Percentiles rank a stretch among this genome's conserved stretches.
phyloP scores from a whole-genome alignment of 768 basidiomycete species.

The Lentinula detonsa region DNA sequence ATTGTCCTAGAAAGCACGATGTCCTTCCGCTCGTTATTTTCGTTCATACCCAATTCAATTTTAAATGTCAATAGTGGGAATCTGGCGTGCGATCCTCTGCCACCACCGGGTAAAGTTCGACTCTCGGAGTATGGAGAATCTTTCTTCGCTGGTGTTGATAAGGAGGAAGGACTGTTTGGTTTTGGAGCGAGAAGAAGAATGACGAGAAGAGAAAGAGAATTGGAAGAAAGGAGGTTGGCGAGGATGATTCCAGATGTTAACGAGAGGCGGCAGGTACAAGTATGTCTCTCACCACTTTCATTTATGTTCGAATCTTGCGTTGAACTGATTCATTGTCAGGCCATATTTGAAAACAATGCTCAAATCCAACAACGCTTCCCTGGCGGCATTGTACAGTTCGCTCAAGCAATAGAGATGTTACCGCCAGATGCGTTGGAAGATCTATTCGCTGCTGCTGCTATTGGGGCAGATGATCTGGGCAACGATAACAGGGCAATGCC shows the following conservation, averaged over 20 bases:
- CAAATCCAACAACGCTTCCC: conserved; percentile 51
- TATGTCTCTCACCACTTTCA: conserved; percentile 14
- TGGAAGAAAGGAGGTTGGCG: conserved; percentile 48
- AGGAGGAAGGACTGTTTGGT: conserved; percentile 16
- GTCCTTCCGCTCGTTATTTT: conserved; percentile 47
- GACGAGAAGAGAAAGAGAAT: conserved; percentile 34
- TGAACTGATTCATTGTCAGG: conserved; percentile 20
- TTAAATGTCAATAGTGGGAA: conserved; percentile 29
- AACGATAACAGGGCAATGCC: conserved; percentile 37
- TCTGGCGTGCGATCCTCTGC: conserved; percentile 82
- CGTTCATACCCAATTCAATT: conserved; percentile 64
- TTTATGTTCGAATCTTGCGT: background rate
- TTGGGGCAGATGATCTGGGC: conserved; percentile 20
- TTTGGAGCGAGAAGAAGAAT: conserved; percentile 21
- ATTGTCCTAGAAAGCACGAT: conserved; percentile 65
- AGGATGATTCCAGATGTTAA: conserved; percentile 52
- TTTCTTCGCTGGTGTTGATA: conserved; percentile 69
- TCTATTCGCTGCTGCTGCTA: conserved; percentile 42
- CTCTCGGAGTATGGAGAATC: conserved; percentile 57
- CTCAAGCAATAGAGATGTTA: conserved; percentile 46
- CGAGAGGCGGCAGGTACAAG: conserved; percentile 53
- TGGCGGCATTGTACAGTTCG: conserved; percentile 61
- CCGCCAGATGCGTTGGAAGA: conserved; percentile 57
- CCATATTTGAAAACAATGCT: conserved; percentile 52
- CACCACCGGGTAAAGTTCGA: conserved; percentile 46